Base-by-base conservation (phyloP, 1,284 basidiomycete genomes). In the Inonotus obliquus region DNA sequence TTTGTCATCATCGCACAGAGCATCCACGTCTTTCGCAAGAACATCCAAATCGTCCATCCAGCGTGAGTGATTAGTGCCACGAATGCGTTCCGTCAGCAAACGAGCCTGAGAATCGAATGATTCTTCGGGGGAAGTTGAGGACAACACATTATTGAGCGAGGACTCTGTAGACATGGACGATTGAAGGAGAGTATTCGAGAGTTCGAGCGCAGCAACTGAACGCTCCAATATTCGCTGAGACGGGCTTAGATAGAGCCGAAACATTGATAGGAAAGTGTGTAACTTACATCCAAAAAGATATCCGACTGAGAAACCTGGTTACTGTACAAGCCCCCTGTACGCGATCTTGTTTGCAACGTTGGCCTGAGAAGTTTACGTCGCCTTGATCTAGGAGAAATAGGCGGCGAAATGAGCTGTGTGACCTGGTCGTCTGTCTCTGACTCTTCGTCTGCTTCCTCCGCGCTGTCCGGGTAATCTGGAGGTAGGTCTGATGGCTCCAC, bases 121-220 rank as follows among this genome's bases (percentile, higher is more conserved):
- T 51, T 70, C 70, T 68, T 80, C 78, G 21, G 73, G 70, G n/a
- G 69, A 69, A 19, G 66, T 67, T 25, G 73, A 65, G n/a, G 72
- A 73, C 19, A 77, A 71, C 32, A 83, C 73, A 4, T 75, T 75
- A 13, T 81, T 80, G n/a, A 88, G 76, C 59, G 79, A 82, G 25
- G 82, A 77, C 64, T 87, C 82, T 0, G 89, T 86, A 37, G 84
- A 81, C 68, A 91, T 86, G 35, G 87, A 87, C 6, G 83, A 84
- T 67, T 88, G 85, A 39, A 92, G 76, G 19, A 92, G 76, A 3
- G 83, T 79, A 65, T 92, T 92, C 7, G 90, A 92, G 77, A 91
- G 84, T 70, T 92, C 91, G 9, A 92, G 77, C 3, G 91, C 91
- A 72, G 90, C 84, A 17, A 92, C 87, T 65, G 88, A 91, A 64